Evolutionary conservation across 1,284 basidiomycete species (phyloP).

Genomic region (Ceratobasidium sp.): DNA sequence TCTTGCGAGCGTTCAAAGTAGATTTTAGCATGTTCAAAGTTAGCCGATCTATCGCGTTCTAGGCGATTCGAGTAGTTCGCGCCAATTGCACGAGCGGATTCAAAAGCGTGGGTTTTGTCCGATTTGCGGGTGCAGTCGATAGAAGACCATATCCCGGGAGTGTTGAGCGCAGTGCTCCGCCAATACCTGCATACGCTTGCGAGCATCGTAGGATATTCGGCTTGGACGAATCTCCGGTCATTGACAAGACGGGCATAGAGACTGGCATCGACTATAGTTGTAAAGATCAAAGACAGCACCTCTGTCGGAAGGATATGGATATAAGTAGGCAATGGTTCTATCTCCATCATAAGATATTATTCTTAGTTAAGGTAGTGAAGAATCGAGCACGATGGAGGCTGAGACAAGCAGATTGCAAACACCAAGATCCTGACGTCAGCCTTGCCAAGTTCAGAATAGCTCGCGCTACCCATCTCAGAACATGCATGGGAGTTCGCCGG

Average conservation of each 20-base stretch:
- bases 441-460: no score
- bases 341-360: neutral
- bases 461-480: no score
- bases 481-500: no score
- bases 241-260: neutral
- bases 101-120: neutral
- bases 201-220: neutral
- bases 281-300: slow-evolving; percentile 4
- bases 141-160: neutral
- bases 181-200: slow-evolving; percentile 4
- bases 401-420: neutral
- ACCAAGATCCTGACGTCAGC: no score
- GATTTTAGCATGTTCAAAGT: neutral
- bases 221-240: neutral
- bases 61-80: neutral
- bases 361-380: no score
- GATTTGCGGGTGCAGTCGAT: neutral
- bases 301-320: neutral
- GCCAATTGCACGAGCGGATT: neutral
- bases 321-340: neutral
- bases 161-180: neutral
- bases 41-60: neutral
- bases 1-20: neutral
- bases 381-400: neutral
- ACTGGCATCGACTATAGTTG: neutral